Conservation (phyloP, 2,329 filamentous ascomycete species). For the Diaporthe ampelina region DNA sequence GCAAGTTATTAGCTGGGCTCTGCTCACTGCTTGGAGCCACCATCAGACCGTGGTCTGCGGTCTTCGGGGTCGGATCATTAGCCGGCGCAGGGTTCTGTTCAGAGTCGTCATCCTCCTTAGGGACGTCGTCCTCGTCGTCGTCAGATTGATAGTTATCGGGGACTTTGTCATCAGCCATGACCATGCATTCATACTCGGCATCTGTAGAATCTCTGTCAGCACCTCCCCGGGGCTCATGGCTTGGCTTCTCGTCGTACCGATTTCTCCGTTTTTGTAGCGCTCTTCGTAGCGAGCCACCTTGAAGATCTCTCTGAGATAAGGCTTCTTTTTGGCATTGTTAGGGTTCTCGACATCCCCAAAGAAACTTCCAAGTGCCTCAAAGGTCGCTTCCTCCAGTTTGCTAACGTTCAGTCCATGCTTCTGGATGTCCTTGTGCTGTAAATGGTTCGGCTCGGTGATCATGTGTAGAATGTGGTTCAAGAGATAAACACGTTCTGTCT, state of each 20-base stretch:
- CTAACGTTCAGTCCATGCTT: constrained; percentile 67
- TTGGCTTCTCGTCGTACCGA: constrained; percentile 59
- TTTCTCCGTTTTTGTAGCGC: constrained; percentile 67
- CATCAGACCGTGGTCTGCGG: constrained; percentile 51
- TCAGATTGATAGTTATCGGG: constrained; percentile 63
- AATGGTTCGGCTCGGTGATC: constrained; percentile 64
- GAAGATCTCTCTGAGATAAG: constrained; percentile 72
- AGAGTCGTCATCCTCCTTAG: constrained; percentile 58
- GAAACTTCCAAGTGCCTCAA: constrained; percentile 70
- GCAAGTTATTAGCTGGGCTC: constrained; percentile 50
- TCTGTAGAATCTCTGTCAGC: constrained; percentile 52
- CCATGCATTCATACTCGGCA: constrained; percentile 60
- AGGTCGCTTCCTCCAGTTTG: constrained; percentile 71
- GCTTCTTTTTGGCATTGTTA: constrained; percentile 67
- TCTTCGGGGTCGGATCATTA: constrained; percentile 53
- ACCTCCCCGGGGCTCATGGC: neutral
- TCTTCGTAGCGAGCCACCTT: constrained; percentile 71
- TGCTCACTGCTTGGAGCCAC: constrained; percentile 54
- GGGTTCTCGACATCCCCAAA: constrained; percentile 69
- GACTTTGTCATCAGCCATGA: constrained; percentile 67
- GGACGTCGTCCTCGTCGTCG: constrained; percentile 58
- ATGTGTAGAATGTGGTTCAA: constrained; percentile 72
- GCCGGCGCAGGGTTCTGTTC: constrained; percentile 51
- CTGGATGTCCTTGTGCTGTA: constrained; percentile 65
- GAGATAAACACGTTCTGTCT: constrained; percentile 69